phyloP scores from a whole-genome alignment of 441 rosid genomes.

The Corymbia citriodora region DNA sequence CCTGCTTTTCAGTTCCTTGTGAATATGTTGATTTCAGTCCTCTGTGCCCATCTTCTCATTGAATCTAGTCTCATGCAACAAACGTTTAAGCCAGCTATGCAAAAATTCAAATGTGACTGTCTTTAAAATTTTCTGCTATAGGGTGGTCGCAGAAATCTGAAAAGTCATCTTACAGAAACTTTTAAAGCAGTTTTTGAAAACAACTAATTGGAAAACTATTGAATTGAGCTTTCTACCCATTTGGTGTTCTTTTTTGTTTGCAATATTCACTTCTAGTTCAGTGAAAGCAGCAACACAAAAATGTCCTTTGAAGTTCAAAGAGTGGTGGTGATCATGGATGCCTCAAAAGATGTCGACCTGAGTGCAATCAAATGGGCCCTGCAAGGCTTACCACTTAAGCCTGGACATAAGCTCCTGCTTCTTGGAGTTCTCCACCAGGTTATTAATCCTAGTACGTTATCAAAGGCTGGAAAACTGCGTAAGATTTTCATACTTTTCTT shows the following conservation, averaged over 20 bases:
- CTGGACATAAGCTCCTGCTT: constrained; percentile 5
- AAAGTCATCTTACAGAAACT: not conserved
- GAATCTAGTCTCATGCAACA: not conserved
- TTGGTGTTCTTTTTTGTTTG: not conserved
- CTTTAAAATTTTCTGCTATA: not conserved
- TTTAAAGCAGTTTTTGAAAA: not conserved
- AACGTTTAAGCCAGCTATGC: not conserved
- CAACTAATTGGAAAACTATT: not conserved
- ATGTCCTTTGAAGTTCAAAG: not conserved
- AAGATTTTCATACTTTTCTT: not conserved
- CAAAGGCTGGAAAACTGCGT: constrained; percentile 4
- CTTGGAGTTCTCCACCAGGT: constrained; percentile 7
- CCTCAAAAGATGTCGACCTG: constrained; percentile 1
- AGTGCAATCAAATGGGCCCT: not conserved
- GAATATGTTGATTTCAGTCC: not conserved
- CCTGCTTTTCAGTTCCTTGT: not conserved
- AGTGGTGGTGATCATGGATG: constrained; percentile 8
- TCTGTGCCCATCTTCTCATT: not conserved
- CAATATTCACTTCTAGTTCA: not conserved
- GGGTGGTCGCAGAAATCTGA: not conserved
- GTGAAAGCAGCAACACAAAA: not conserved
- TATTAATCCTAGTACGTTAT: constrained; percentile 10
- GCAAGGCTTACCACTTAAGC: constrained; percentile 2
- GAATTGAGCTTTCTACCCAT: not conserved
- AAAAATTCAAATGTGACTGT: not conserved